Conservation (phyloP, 306 rosid genomes). For the Hylodesmum podocarpum region DNA sequence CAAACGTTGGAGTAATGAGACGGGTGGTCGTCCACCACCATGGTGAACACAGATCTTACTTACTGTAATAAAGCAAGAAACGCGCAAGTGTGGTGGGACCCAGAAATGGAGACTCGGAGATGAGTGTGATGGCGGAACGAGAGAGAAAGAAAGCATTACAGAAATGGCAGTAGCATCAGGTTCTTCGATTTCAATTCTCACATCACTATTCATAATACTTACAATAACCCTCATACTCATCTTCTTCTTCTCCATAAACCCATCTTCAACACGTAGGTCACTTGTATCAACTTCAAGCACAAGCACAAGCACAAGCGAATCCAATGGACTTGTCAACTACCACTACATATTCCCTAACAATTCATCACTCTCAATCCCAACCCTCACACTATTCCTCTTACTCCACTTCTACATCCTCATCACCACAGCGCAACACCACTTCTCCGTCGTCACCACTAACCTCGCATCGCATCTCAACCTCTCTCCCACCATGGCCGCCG, state of each 20-base stretch:
- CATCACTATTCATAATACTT: conserved; percentile 18
- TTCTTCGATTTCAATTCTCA: conserved; percentile 16
- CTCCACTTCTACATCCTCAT: conserved; percentile 88
- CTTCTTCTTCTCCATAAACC: not conserved
- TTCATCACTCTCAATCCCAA: conserved; percentile 45
- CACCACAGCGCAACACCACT: conserved; percentile 84
- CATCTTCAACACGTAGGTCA: conserved; percentile 52
- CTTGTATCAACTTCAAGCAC: too few species aligned
- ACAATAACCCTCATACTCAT: not conserved
- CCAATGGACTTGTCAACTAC: conserved; percentile 56
- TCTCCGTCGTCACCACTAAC: conserved; percentile 74
- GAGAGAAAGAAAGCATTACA: not conserved
- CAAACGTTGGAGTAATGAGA: too few species aligned
- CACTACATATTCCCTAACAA: conserved; percentile 44
- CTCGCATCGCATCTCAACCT: conserved; percentile 70
- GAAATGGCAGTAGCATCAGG: conserved; percentile 67
- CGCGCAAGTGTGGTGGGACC: conserved; percentile 23
- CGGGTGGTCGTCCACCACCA: too few species aligned
- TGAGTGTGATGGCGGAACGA: not conserved
- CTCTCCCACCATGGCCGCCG: conserved; percentile 89
- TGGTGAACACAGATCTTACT: too few species aligned
- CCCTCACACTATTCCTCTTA: conserved; percentile 58
- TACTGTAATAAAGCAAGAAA: conserved; percentile 4
- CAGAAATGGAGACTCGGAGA: not conserved
- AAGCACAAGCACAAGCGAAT: conserved; percentile 38